Percentiles rank a stretch among this genome's conserved stretches.
These are phyloP conservation scores for Cocos nucifera DNA, from an alignment of 176 grass and related monocot species.

Conservation along the genomic window DNA sequence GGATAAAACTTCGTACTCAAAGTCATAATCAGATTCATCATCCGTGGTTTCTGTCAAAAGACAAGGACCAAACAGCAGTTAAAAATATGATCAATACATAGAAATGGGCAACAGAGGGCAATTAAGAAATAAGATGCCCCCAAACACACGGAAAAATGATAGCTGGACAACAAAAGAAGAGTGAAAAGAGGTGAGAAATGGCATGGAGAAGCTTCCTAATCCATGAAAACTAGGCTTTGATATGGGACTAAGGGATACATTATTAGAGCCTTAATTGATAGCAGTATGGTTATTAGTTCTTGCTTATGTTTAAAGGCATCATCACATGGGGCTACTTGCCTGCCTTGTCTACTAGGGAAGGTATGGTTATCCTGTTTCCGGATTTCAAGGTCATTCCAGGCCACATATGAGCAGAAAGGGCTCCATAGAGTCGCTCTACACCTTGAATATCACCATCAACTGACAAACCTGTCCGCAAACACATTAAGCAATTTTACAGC, in stretches of 20 bases:
- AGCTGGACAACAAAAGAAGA: no score
- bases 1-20: conserved; percentile 81
- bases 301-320: background rate
- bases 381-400: conserved; percentile 96
- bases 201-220: no score
- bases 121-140: no score
- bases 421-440: conserved; percentile 73
- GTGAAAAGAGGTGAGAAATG: no score
- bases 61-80: conserved; percentile 19
- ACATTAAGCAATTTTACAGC: conserved; percentile 10
- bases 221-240: no score
- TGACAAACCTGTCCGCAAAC: conserved; percentile 52
- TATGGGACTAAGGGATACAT: no score
- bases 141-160: no score
- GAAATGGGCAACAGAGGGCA: background rate
- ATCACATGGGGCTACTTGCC: conserved; percentile 24
- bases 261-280: no score
- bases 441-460: conserved; percentile 96
- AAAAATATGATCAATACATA: conserved; percentile 13
- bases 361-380: conserved; percentile 55
- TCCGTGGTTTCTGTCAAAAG: conserved; percentile 57
- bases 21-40: conserved; percentile 64
- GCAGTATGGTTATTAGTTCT: no score
- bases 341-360: conserved; percentile 73
- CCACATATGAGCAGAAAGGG: conserved; percentile 92